Evolutionary conservation across 305 asterid species (phyloP).

Genomic region (Fraxinus paxiana): DNA sequence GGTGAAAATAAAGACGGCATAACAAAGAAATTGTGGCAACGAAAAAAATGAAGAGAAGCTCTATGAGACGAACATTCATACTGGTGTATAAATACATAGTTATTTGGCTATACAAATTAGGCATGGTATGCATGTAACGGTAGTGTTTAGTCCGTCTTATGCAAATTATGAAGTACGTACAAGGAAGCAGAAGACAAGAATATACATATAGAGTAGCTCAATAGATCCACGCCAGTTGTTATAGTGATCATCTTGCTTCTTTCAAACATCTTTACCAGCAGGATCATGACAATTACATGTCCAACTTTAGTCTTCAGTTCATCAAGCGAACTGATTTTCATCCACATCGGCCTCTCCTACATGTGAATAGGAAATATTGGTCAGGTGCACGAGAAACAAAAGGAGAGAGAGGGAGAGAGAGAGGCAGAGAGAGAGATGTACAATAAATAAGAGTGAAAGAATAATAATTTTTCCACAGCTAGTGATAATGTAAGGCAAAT

Average conservation of each 20-base stretch:
- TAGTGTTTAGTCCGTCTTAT: slow-evolving; percentile 38
- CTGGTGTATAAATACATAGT: neutral
- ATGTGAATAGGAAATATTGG: too few species aligned
- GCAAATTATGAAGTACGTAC: slow-evolving; percentile 80
- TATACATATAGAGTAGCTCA: slow-evolving; percentile 74
- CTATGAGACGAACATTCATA: neutral
- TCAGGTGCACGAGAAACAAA: too few species aligned
- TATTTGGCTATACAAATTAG: neutral
- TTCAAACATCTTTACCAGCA: slow-evolving; percentile 93
- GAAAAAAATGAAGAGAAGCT: neutral
- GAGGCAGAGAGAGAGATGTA: neutral
- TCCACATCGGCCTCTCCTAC: slow-evolving; percentile 95
- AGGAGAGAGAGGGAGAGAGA: too few species aligned
- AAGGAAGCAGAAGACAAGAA: slow-evolving; percentile 84
- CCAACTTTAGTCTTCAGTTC: slow-evolving; percentile 91
- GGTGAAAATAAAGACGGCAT: neutral
- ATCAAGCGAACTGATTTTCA: slow-evolving; percentile 83
- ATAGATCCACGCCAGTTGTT: slow-evolving; percentile 73
- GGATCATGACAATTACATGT: slow-evolving; percentile 92
- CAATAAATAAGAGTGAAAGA: too few species aligned
- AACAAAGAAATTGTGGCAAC: neutral
- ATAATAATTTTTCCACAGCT: neutral
- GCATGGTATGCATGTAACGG: neutral
- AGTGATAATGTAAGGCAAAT: neutral
- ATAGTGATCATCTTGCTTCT: slow-evolving; percentile 93